Conservation (phyloP, 2,329 filamentous ascomycete genomes). For the Claviceps pusilla region DNA sequence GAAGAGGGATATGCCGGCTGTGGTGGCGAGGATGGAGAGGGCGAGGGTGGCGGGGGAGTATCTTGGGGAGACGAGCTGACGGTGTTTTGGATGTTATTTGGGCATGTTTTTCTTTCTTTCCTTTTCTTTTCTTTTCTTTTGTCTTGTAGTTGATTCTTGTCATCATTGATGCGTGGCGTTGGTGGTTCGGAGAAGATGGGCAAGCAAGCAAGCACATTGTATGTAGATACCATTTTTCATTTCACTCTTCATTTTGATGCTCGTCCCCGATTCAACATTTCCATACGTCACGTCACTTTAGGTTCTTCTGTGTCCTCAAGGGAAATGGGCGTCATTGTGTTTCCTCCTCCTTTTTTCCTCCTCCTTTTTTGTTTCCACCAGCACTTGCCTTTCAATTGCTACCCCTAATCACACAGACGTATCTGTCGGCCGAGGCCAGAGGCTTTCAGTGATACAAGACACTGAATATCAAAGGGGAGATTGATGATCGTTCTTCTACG, state of each 20-base stretch:
- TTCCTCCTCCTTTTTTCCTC: no score
- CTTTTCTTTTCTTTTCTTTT: neutral
- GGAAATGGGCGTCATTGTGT: neutral
- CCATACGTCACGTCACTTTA: neutral
- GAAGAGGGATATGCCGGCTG: constrained; percentile 45
- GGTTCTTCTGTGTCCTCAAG: neutral
- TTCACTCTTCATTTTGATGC: neutral
- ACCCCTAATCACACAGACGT: neutral
- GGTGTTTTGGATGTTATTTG: neutral
- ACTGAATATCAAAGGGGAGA: neutral
- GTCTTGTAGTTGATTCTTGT: neutral
- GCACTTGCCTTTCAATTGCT: neutral
- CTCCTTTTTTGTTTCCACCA: neutral
- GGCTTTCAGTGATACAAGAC: neutral
- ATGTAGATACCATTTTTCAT: neutral
- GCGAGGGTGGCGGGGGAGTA: constrained; percentile 45
- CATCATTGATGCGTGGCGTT: neutral
- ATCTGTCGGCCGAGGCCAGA: neutral
- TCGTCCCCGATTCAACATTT: neutral
- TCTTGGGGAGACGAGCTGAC: constrained; percentile 25
- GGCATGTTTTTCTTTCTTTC: neutral
- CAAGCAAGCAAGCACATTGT: neutral
- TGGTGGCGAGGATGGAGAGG: constrained; percentile 50
- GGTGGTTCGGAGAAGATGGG: neutral
- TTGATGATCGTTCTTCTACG: neutral